These are phyloP conservation scores for Thielaviopsis punctulata DNA, from an alignment of 2,329 filamentous ascomycete species.

Conservation along the genomic window DNA sequence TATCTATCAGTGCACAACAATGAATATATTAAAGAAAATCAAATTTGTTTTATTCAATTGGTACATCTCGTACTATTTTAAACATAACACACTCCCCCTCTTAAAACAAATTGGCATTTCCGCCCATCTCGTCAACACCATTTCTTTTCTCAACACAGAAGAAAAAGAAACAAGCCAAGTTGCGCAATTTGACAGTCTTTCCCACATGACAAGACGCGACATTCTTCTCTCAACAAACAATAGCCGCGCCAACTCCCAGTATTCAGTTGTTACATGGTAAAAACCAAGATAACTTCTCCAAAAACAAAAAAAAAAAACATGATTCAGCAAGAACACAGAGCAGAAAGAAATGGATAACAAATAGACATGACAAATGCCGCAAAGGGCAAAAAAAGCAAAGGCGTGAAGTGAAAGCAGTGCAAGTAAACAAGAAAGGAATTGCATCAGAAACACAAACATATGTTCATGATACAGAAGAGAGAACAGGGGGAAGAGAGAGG, in stretches of 20 bases:
- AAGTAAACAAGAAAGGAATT: background rate
- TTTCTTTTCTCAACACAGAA: background rate
- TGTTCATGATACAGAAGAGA: background rate
- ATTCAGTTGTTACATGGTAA: background rate
- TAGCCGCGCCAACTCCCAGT: background rate
- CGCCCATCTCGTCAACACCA: background rate
- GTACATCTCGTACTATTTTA: too few species aligned
- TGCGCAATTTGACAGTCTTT: background rate
- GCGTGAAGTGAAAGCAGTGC: background rate
- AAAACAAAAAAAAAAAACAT: background rate
- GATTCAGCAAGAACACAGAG: background rate
- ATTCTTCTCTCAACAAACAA: background rate
- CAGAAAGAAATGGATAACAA: background rate
- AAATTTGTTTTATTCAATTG: too few species aligned
- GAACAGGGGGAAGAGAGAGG: too few species aligned
- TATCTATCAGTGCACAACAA: too few species aligned
- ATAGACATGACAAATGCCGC: background rate
- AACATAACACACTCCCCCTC: too few species aligned
- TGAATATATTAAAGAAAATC: background rate
- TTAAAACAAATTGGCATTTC: background rate
- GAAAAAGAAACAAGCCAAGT: slow-evolving; percentile 2
- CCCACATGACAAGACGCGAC: background rate
- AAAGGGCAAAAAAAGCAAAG: background rate
- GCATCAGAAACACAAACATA: background rate
- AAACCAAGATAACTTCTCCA: background rate